phyloP scores from a whole-genome alignment of 352 stramenopile species.

The Phytopythium helicoides region DNA sequence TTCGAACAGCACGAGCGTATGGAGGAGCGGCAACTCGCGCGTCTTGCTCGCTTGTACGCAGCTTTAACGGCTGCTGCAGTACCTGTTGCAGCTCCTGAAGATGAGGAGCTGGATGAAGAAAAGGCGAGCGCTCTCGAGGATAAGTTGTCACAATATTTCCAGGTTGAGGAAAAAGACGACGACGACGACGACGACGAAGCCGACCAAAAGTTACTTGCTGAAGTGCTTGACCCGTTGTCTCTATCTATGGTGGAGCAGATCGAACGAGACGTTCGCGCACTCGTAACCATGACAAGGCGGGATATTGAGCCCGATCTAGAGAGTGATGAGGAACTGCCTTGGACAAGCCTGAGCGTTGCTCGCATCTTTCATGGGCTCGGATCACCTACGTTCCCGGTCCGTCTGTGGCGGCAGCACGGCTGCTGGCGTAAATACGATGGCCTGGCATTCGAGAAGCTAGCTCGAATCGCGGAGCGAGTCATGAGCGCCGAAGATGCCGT shows the following conservation, averaged over 20 bases:
- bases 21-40: slow-evolving; percentile 52
- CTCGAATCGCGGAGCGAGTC: slow-evolving; percentile 58
- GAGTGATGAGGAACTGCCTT: slow-evolving; percentile 20
- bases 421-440: slow-evolving; percentile 65
- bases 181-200: slow-evolving; percentile 6
- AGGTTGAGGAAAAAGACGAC: slow-evolving; percentile 34
- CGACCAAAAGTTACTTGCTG: slow-evolving; percentile 35
- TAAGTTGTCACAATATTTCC: slow-evolving; percentile 66
- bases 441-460: slow-evolving; percentile 74
- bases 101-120: slow-evolving; percentile 14
- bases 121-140: slow-evolving; percentile 41
- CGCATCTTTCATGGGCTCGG: slow-evolving; percentile 77
- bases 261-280: slow-evolving; percentile 42
- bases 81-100: slow-evolving; percentile 14
- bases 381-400: slow-evolving; percentile 54
- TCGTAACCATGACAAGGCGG: slow-evolving; percentile 25
- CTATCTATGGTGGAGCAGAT: slow-evolving; percentile 47
- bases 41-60: slow-evolving; percentile 54
- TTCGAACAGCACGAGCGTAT: slow-evolving; percentile 60
- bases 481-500: slow-evolving; percentile 11
- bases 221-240: slow-evolving; percentile 48
- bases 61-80: slow-evolving; percentile 43
- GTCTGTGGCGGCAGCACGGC: slow-evolving; percentile 60
- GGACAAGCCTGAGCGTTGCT: slow-evolving; percentile 67
- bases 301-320: slow-evolving; percentile 17